Base-by-base conservation (phyloP, 306 rosid genomes). In the Phaseolus lunatus region DNA sequence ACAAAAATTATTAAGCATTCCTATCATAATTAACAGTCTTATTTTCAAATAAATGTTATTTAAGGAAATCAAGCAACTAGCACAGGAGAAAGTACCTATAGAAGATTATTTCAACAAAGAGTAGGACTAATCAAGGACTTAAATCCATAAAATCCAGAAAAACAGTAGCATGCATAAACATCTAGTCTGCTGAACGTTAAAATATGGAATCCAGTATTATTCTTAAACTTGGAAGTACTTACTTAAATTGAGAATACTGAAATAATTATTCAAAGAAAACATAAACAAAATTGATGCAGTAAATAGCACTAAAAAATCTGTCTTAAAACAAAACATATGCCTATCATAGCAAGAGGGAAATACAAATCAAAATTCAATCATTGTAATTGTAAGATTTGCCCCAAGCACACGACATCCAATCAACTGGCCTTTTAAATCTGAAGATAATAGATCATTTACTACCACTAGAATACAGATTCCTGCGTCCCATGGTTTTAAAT, bases 381-480 rank as follows among this genome's bases (percentile, higher is more conserved):
- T 20, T 16, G 61, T 15, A 76, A 47, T 41, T 4, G 43, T 31
- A 26, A 20, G 43, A 67, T 26, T 53, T 47, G 37, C 13, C 69
- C 73, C 63, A 57, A 56, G 59, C 59, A 70, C 68, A 56, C 47
- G n/a, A 23, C 31, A 70, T 26, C 67, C 37, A 67, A 67, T 61
- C 45, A 70, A 70, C 53, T 52, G 31, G 69, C 61, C 26, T 37
- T n/a, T 56, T 65, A 22, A 26, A 66, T 29, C 65, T 37, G 24
- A 61, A 59, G 24, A 63, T 12, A 43, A 59, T 3, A 54, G 23
- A 45, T 23, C 62, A 53, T 13, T 68, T 24, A 49, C 31, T 48
- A 69, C 62, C 61, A 75, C 26, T 62, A 26, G 48, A 47, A 59
- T 76, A 61, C 45, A 50, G 69, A 3, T 22, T 5, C 44, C 66